Base-by-base conservation (phyloP, 163 green algal genomes). In the Scenedesmus sp. region DNA sequence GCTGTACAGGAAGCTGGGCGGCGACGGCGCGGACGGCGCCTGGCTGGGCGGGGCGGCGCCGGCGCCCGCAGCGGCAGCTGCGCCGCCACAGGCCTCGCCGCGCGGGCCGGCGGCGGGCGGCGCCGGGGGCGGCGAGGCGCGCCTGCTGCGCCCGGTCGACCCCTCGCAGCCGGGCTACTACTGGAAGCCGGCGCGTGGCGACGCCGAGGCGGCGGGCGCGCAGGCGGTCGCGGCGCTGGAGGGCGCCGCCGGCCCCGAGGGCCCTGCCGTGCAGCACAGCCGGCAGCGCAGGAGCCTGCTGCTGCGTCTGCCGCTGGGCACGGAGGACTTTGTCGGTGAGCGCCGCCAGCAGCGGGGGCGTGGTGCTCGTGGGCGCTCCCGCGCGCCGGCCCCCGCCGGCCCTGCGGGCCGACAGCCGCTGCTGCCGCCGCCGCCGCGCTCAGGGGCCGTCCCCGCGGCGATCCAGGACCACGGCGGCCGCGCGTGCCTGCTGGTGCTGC, bases 401-500 rank as follows among this genome's bases (percentile, higher is more conserved):
- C 7, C 13, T 60, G 24, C 9, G 34, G 53, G 22, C 29, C 57
- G 31, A 22, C n/a, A 65, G 10, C 60, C 34, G 33, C 69, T 28
- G 34, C 29, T 29, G 17, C 22, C 31, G 10, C 18, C 44, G 6
- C 4, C 9, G 22, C 4, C 6, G 9, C 60, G 44, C 51, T 53
- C 56, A 82, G 75, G 24, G 0, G 75, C 64, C 0, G 64, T 88
- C n/a, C 80, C 84, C 44, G 84, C 65, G 7, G 33, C 74, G 22
- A 66, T 83, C 1, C 51, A 81, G 28, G 80, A 86, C 75, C 28
- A 42, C 2, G 33, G 20, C 3, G 83, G 86, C 48, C 71, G 78
- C 47, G 67, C 80, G 4, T 91, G 86, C 76, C 65, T 91, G 62
- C 54, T 91, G 75, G 80, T 91, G 6, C 78, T 91, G 26, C 86